Base-by-base conservation (phyloP, 495 filamentous ascomycete genomes). In the Aspergillus incahuasiensis region DNA sequence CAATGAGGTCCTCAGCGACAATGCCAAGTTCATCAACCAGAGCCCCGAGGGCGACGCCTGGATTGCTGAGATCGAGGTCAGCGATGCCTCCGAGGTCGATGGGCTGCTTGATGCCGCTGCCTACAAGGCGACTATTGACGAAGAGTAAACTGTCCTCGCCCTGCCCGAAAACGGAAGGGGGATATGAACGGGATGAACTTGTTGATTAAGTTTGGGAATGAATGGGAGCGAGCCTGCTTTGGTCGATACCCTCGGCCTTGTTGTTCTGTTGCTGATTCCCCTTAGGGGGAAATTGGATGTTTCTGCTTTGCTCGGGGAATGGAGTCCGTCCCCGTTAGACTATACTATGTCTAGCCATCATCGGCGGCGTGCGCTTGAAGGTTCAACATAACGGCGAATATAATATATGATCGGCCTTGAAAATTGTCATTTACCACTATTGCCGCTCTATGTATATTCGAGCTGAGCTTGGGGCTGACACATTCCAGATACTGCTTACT, bases 31-130 rank as follows among this genome's bases (percentile, higher is more conserved):
- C 28, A 90, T 97, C 73, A 98, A 96, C 74, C 79, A 89, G 71
- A 84, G 85, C 48, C 86, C 92, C 34, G 88, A 91, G 76, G 86
- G 77, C 48, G 88, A 92, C 42, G 94, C 88, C 48, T 98, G 94
- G 94, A 88, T 98, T 68, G 91, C 86, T 32, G 91, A 88, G 82
- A 83, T 97, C 51, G 74, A 87, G 75, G 76, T 96, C 41, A 71
- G 61, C 56, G 86, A 91, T 72, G 64, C 66, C 45, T 76, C 81
- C 61, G 90, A 95, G 68, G 62, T 91, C 48, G 88, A 92, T 35
- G 69, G 63, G 16, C 74, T 97, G 64, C 87, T 97, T 85, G 84
- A 83, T 60, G 73, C 65, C 48, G 77, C 83, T 59, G 85, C 78
- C 54, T 97, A 98, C 75, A 82, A 81, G 63, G 78, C 76, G 51